These are phyloP conservation scores for Chamaenerion angustifolium DNA, from an alignment of 345 rosid genomes.

Conservation along the genomic window DNA sequence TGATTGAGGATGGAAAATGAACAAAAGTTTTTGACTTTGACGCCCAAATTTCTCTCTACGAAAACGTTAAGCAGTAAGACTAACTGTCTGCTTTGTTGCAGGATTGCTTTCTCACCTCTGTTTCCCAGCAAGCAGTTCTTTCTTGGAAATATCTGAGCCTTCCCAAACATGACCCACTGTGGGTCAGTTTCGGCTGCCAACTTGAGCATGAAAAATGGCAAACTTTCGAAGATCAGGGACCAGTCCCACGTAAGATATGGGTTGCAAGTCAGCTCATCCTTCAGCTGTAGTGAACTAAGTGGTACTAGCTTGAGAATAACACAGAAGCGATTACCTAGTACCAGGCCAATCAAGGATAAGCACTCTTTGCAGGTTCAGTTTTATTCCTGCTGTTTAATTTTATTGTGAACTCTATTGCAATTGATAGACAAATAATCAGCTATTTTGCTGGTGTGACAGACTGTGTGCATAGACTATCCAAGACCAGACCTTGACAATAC, in stretches of 20 bases:
- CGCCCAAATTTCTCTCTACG: no score
- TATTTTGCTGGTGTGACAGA: slow-evolving; percentile 19
- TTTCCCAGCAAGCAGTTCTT: no score
- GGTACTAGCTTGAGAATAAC: slow-evolving; percentile 30
- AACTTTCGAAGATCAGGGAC: not conserved
- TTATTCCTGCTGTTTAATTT: not conserved
- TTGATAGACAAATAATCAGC: not conserved
- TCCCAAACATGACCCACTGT: slow-evolving; percentile 20
- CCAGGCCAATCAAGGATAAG: slow-evolving; percentile 20
- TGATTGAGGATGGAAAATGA: no score
- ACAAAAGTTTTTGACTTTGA: no score
- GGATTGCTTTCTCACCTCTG: no score
- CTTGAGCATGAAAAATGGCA: slow-evolving; percentile 18
- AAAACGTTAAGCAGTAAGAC: no score
- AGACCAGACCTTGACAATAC: slow-evolving; percentile 77
- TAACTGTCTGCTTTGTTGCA: no score
- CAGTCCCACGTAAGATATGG: not conserved
- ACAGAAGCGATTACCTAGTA: slow-evolving; percentile 14
- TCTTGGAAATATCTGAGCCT: no score
- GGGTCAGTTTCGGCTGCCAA: slow-evolving; percentile 45
- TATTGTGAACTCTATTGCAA: not conserved
- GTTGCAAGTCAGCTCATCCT: slow-evolving; percentile 5
- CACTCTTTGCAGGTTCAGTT: slow-evolving; percentile 39
- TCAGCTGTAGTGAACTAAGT: slow-evolving; percentile 30
- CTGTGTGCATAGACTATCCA: slow-evolving; percentile 71